Base-by-base conservation (phyloP, 805 yeast genomes). In the Nakazawaea pomicola region DNA sequence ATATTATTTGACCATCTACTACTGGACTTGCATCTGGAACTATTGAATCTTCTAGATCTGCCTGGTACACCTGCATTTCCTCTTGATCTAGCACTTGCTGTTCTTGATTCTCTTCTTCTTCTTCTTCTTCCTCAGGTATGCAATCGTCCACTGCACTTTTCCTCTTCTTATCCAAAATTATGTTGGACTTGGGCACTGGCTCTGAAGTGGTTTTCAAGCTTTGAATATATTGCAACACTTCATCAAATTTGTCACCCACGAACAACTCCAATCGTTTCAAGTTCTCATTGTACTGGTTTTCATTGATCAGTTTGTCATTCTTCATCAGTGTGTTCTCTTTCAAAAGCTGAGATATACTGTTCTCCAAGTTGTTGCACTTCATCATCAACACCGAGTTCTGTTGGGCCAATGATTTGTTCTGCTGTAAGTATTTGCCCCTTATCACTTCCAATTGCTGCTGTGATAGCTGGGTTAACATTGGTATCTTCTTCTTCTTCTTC, bases 401-500 rank as follows among this genome's bases (percentile, higher is more conserved):
- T 46, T 68, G 74, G 1, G 86, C 86, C 20, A 83, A 57, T n/a
- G 72, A 69, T 40, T 65, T 67, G 56, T 83, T 83, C 50, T 76
- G 81, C n/a, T 53, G 54, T 5, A 55, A 36, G 40, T 64, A 69
- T 34, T 58, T 51, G 27, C 50, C 42, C 37, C 45, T 24, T 17
- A 34, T 33, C 19, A 23, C 25, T 31, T 41, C 44, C 20, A 36
- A 36, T 53, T 53, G 15, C 54, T 45, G 27, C 41, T 41, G 38
- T 19, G 29, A n/a, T 14, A 20, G 10, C 14, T 31, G 31, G 8
- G 28, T 25, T 14, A 30, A 34, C 39, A 28, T 34, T 16, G n/a
- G 15, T 7, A n/a, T 27, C 21, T 32, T 11, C n/a, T 21, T 9
- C 11, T 6, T n/a, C 14, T 7, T 33, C 28, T 33, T 2, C 8